phyloP scores from a whole-genome alignment of 1,139 yeast genomes.

The Blastobotrys aristatus region DNA sequence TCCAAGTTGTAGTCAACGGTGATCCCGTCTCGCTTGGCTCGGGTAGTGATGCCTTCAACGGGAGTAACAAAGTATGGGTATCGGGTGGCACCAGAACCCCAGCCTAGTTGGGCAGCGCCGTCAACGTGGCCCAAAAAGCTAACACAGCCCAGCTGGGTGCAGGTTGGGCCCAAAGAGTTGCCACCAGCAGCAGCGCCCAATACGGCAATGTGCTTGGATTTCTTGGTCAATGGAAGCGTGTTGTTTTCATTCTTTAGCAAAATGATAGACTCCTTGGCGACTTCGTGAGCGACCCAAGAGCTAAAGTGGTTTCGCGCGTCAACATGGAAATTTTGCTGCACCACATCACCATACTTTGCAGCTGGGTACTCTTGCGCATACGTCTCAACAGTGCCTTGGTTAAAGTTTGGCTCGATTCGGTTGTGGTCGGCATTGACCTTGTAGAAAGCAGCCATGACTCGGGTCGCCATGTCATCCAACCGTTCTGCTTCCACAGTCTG shows the following conservation, averaged over 20 bases:
- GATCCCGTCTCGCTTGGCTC: constrained; percentile 21
- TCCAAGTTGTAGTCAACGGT: constrained; percentile 32
- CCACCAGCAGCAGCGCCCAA: constrained; percentile 7
- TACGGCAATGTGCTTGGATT: constrained; percentile 34
- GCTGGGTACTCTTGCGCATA: constrained; percentile 41
- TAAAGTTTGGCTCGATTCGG: constrained; percentile 49
- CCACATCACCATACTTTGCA: constrained; percentile 47
- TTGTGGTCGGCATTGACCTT: constrained; percentile 26
- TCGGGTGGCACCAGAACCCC: constrained; percentile 49
- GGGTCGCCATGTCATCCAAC: constrained; percentile 56
- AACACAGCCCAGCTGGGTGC: constrained; percentile 31
- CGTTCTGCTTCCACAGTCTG: constrained; percentile 52
- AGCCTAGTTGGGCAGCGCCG: constrained; percentile 21
- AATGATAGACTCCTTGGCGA: constrained; percentile 54
- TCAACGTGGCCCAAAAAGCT: constrained; percentile 16
- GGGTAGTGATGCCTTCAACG: constrained; percentile 30
- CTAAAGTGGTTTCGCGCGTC: constrained; percentile 51
- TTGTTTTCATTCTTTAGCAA: constrained; percentile 49
- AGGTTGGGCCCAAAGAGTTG: constrained; percentile 6
- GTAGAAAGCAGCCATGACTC: constrained; percentile 56
- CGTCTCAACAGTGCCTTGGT: constrained; percentile 35
- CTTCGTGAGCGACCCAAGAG: constrained; percentile 47
- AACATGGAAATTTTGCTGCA: constrained; percentile 50
- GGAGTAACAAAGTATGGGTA: constrained; percentile 55
- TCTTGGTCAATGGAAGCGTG: constrained; percentile 44